Percentiles rank a stretch among this genome's conserved stretches.
phyloP scores from a whole-genome alignment of 495 filamentous ascomycete genomes.

The Staphylotrichum tortipilum region DNA sequence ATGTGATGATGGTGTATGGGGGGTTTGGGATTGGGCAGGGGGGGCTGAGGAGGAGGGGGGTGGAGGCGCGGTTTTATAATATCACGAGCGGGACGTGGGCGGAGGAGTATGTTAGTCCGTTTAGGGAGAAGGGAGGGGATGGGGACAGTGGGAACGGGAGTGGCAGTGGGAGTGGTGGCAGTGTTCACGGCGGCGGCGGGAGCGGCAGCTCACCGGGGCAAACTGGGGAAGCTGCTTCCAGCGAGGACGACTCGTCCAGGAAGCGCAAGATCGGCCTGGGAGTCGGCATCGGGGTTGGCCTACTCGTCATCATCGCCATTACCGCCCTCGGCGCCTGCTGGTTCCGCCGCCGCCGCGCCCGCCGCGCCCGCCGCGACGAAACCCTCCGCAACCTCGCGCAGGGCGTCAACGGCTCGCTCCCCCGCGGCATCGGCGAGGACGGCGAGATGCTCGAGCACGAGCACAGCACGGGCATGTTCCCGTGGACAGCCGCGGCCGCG shows the following conservation, averaged over 20 bases:
- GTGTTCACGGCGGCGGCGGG: not conserved
- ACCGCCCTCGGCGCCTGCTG: constrained; percentile 15
- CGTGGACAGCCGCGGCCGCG: constrained; percentile 21
- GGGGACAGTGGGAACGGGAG: not conserved
- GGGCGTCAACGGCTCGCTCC: constrained; percentile 28
- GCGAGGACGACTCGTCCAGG: not conserved
- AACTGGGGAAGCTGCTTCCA: not conserved
- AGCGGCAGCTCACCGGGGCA: not conserved
- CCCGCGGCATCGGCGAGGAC: constrained; percentile 13
- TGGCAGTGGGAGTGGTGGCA: not conserved
- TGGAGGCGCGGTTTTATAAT: constrained; percentile 59
- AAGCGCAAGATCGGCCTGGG: constrained; percentile 38
- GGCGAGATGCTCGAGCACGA: constrained; percentile 55
- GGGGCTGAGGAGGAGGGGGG: constrained; percentile 20
- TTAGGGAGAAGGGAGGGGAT: not conserved
- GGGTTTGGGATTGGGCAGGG: constrained; percentile 54
- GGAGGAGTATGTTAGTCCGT: constrained; percentile 49
- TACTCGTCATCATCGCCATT: constrained; percentile 42
- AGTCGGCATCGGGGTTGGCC: constrained; percentile 66
- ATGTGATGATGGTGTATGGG: constrained; percentile 82
- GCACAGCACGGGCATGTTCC: constrained; percentile 18
- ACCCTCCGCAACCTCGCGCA: constrained; percentile 33
- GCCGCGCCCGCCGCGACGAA: constrained; percentile 28
- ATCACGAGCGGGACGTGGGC: constrained; percentile 66
- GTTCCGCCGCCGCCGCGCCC: constrained; percentile 51